Evolutionary conservation across 2,329 filamentous ascomycete species (phyloP).

Genomic region (Tolypocladium endophyticum): DNA sequence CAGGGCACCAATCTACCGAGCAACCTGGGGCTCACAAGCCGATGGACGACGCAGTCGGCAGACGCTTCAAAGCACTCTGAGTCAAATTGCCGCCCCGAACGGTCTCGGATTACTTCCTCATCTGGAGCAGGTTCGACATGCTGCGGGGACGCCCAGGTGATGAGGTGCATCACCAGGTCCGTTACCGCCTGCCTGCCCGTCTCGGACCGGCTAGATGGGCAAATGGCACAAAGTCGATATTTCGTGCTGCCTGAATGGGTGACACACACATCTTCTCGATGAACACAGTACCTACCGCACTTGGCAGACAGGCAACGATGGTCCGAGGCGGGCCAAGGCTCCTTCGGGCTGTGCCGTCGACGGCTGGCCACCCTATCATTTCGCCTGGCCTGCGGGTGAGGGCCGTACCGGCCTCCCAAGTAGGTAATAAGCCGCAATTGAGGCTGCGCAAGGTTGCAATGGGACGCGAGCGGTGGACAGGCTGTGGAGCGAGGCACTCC

Average conservation of each 20-base stretch:
- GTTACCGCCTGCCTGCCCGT: background rate
- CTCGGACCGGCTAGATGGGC: background rate
- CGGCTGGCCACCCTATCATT: background rate
- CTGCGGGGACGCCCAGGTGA: background rate
- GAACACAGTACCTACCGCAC: background rate
- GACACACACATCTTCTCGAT: background rate
- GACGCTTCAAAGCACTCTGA: background rate
- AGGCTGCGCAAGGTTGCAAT: background rate
- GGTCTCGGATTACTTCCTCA: background rate
- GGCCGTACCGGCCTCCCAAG: background rate
- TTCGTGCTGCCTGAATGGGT: background rate
- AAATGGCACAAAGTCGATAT: background rate
- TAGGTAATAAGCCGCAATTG: background rate
- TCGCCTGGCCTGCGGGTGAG: background rate
- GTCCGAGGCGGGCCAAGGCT: background rate
- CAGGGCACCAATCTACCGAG: background rate
- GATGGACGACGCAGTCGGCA: background rate
- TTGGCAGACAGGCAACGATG: background rate
- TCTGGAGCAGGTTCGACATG: background rate
- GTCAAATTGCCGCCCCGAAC: background rate
- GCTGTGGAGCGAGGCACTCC: background rate
- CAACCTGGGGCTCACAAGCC: background rate
- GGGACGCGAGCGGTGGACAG: background rate
- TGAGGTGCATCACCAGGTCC: background rate
- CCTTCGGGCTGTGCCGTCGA: background rate